phyloP scores from a whole-genome alignment of 1,284 basidiomycete species.

The Austropuccinia psidii region DNA sequence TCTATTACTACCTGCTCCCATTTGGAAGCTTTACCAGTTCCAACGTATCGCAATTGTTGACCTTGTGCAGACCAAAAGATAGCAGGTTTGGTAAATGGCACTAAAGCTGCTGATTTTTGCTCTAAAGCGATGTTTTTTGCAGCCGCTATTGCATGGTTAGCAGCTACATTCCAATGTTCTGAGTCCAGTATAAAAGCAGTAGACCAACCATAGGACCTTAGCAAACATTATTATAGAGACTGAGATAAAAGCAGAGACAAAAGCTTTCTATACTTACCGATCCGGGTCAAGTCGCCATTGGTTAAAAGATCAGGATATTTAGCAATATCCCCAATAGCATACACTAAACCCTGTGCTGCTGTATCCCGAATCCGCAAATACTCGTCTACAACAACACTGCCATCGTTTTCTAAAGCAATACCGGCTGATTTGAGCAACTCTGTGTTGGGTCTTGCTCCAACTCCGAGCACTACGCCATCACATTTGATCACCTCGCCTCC shows the following conservation, averaged over 20 bases:
- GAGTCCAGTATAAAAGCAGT: slow-evolving; percentile 49
- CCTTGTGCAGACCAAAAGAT: slow-evolving; percentile 76
- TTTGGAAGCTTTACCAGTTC: slow-evolving; percentile 50
- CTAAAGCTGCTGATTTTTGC: slow-evolving; percentile 47
- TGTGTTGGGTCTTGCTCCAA: slow-evolving; percentile 80
- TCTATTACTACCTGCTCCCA: slow-evolving; percentile 65
- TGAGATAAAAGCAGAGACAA: slow-evolving; percentile 11
- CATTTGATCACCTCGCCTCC: slow-evolving; percentile 61
- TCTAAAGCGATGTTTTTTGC: slow-evolving; percentile 65
- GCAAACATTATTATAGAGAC: no score
- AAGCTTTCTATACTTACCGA: not conserved
- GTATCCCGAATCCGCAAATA: slow-evolving; percentile 61
- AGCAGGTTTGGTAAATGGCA: slow-evolving; percentile 63
- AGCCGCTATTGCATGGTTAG: slow-evolving; percentile 75
- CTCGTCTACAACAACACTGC: slow-evolving; percentile 72
- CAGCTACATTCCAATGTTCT: slow-evolving; percentile 88
- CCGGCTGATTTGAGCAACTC: slow-evolving; percentile 67
- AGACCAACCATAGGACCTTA: no score
- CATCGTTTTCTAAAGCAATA: slow-evolving; percentile 54
- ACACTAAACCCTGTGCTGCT: slow-evolving; percentile 54
- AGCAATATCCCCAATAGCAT: slow-evolving; percentile 82
- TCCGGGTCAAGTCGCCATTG: slow-evolving; percentile 14
- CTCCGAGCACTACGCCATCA: slow-evolving; percentile 77
- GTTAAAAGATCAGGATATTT: slow-evolving; percentile 58
- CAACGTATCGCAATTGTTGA: slow-evolving; percentile 72